These are phyloP conservation scores for Ophiostoma sp. DNA, from an alignment of 2,329 filamentous ascomycete species.

Conservation along the genomic window DNA sequence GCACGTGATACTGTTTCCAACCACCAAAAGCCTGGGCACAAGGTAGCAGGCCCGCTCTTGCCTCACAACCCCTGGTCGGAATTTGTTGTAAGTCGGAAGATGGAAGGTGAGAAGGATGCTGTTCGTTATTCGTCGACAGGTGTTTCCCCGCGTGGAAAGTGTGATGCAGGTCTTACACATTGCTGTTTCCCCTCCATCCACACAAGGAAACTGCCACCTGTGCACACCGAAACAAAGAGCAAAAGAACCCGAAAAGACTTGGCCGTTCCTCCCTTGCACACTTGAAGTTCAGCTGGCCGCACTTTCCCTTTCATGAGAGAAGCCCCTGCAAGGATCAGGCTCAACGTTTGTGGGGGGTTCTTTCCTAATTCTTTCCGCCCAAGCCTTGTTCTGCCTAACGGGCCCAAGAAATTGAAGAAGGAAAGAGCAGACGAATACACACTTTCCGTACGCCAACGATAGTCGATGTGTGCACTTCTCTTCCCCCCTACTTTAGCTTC, in stretches of 20 bases:
- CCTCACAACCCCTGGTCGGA: not conserved
- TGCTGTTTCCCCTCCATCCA: too few species aligned
- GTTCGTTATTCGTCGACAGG: not conserved
- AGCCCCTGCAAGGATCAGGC: not conserved
- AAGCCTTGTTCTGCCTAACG: conserved; percentile 18
- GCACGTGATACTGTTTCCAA: not conserved
- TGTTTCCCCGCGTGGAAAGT: not conserved
- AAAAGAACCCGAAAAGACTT: not conserved
- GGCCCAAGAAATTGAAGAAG: not conserved
- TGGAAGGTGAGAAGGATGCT: not conserved
- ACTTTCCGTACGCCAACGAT: not conserved
- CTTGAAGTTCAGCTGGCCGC: not conserved
- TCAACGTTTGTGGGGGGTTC: not conserved
- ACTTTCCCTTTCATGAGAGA: not conserved
- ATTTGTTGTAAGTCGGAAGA: not conserved
- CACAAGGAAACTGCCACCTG: not conserved
- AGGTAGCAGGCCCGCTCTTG: conserved; percentile 9
- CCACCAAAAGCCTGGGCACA: not conserved
- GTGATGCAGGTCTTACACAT: too few species aligned
- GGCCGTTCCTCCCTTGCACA: not conserved
- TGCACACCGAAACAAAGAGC: not conserved
- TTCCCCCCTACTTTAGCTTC: conserved; percentile 14
- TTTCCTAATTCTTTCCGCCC: not conserved
- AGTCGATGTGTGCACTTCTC: not conserved
- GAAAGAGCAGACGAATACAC: not conserved